A percentile compares a stretch with the other conserved stretches of the same genome.
Evolutionary conservation across 768 basidiomycete species (phyloP).

Genomic region (Suillus fuscotomentosus): DNA sequence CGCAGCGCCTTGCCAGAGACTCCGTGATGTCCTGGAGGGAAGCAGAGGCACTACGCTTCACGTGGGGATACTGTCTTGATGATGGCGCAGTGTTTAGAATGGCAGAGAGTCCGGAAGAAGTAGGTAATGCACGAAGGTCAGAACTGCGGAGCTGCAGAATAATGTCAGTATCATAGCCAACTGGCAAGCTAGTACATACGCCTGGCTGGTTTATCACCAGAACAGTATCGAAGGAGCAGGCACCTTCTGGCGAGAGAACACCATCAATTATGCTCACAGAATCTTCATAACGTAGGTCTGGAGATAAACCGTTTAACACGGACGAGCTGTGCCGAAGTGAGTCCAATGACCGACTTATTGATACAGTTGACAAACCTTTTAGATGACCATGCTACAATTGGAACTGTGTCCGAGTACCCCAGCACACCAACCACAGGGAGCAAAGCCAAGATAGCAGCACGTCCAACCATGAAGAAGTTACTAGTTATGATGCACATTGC

Average conservation of each 20-base stretch:
- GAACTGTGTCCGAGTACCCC: conserved; percentile 62
- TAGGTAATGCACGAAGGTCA: conserved; percentile 63
- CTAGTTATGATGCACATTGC: neutral
- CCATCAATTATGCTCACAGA: conserved; percentile 39
- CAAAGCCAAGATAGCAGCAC: conserved; percentile 42
- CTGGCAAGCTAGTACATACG: conserved; percentile 41
- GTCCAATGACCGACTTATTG: neutral
- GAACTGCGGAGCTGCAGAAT: conserved; percentile 63
- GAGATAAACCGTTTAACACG: conserved; percentile 42
- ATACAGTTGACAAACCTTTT: conserved; percentile 40
- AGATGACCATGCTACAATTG: conserved; percentile 73
- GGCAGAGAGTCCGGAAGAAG: conserved; percentile 48
- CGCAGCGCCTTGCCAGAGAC: conserved; percentile 51
- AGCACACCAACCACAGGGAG: conserved; percentile 40
- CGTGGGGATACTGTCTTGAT: conserved; percentile 62
- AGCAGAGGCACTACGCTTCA: conserved; percentile 32
- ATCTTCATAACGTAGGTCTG: conserved; percentile 25
- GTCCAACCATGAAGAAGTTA: conserved; percentile 40
- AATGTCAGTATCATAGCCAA: conserved; percentile 5
- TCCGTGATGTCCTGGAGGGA: conserved; percentile 38
- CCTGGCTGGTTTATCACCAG: conserved; percentile 72
- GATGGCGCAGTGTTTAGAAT: conserved; percentile 50
- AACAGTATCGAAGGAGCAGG: conserved; percentile 67
- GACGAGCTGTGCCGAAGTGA: conserved; percentile 39
- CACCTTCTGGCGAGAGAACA: conserved; percentile 41